Evolutionary conservation across 2,329 filamentous ascomycete genomes (phyloP).

Genomic region (Pseudodiploospora longispora): DNA sequence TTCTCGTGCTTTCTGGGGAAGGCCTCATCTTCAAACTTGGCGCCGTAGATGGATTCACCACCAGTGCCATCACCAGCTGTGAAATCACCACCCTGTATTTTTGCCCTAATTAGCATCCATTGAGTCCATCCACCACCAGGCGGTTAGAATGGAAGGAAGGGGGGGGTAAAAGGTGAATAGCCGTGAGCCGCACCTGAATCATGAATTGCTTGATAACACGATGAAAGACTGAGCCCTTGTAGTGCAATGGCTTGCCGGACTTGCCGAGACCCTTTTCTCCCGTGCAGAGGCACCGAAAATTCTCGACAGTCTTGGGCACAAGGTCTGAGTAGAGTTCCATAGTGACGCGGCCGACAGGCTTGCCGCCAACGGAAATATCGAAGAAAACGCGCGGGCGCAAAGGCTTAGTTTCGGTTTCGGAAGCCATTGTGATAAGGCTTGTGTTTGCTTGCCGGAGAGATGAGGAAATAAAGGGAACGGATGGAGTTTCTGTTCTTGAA

Average conservation of each 20-base stretch:
- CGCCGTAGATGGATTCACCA: constrained; percentile 94
- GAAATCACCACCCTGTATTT: constrained; percentile 77
- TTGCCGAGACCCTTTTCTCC: constrained; percentile 86
- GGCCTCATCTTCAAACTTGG: constrained; percentile 96
- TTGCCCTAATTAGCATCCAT: too few relatives aligned
- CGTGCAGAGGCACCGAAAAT: constrained; percentile 90
- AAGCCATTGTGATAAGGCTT: constrained; percentile 26
- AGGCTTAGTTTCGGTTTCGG: constrained; percentile 34
- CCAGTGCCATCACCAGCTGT: constrained; percentile 91
- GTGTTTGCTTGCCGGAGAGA: not conserved
- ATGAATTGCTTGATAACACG: constrained; percentile 98
- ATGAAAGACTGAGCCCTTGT: constrained; percentile 90
- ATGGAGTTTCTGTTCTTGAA: too few relatives aligned
- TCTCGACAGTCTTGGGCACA: constrained; percentile 91
- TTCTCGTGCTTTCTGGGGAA: constrained; percentile 87
- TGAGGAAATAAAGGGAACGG: too few relatives aligned
- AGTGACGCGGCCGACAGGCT: constrained; percentile 65
- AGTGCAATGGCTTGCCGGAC: constrained; percentile 77
- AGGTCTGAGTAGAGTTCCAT: constrained; percentile 75
- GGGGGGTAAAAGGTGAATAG: not conserved
- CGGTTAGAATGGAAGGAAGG: not conserved
- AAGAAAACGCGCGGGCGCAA: constrained; percentile 81
- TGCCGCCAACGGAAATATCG: constrained; percentile 75
- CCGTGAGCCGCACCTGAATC: constrained; percentile 45
- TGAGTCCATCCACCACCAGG: too few relatives aligned